Evolutionary conservation across 2,329 filamentous ascomycete species (phyloP), one percentile per base, ranked within the genome.

Genomic region (Colletotrichum australisinense): DNA sequence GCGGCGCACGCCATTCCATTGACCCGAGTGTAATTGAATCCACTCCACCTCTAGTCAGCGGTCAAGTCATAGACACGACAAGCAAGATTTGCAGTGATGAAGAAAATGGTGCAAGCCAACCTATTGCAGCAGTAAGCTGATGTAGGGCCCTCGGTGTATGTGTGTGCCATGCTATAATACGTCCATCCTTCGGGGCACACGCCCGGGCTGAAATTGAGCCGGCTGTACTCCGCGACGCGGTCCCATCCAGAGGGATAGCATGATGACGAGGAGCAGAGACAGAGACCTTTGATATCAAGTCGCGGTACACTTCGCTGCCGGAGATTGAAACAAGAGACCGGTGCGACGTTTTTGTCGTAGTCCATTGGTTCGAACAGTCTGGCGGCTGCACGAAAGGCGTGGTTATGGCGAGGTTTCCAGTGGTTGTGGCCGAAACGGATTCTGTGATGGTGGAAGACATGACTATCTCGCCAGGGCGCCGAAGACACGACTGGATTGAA

Each of bases 181-280:
- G 30, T 26, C 73, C 69, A 74, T 2, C 57, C 65, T 3, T 59
- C 14, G 3, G 73, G 69, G 22, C 73, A 74, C 19, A 74, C 73
- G 8, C 55, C 69, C 0, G 69, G 69, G 12, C 62, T 69, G 12
- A 74, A 69, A 5, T 16, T 38, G 16, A 73, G 49, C 3, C 59
- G 53, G n/a, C n/a, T 32, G 46, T 49, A 0, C 24, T 60, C 6
- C 6, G 28, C 12, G 14, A 49, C 26, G 3, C 12, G 2, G 7
- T 56, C 28, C 69, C 24, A 74, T 8, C 69, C 28, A 14, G 64
- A 35, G 11, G 73, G 73, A 16, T 72, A 56, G 16, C 69, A 74
- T 4, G 64, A 65, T 28, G 69, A 22, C 7, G 69, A 46, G 9
- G 42, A 5, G 32, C 26, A 19, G 68, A 74, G 16, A 63, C 35